Conservation (phyloP, 768 basidiomycete species). For the Cubamyces sp. region DNA sequence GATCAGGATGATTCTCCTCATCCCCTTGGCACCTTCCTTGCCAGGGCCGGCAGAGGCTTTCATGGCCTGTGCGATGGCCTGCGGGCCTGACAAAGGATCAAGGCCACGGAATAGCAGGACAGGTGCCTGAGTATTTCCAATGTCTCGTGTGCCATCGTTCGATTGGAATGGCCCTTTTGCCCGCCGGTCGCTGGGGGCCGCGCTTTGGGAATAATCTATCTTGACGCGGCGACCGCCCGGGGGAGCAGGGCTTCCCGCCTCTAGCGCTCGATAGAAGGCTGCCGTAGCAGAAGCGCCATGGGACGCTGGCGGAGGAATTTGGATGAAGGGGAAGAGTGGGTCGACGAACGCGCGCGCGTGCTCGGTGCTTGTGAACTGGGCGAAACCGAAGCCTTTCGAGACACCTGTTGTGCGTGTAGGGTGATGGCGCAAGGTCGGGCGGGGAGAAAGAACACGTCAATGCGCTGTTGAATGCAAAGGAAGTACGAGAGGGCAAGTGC, state of each 20-base stretch:
- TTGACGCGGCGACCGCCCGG: constrained; percentile 88
- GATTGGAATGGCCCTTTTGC: constrained; percentile 56
- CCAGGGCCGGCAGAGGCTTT: constrained; percentile 77
- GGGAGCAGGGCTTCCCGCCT: constrained; percentile 55
- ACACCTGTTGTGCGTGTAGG: constrained; percentile 58
- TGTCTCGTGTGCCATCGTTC: constrained; percentile 96
- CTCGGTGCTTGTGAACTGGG: constrained; percentile 84
- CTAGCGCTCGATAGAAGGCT: constrained; percentile 74
- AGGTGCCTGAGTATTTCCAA: constrained; percentile 81
- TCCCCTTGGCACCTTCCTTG: constrained; percentile 81
- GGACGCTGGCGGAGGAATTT: constrained; percentile 89
- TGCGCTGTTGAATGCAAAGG: constrained; percentile 57
- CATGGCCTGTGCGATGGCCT: constrained; percentile 86
- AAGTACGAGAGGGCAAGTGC: constrained; percentile 87
- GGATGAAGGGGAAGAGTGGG: constrained; percentile 87
- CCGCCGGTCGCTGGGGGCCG: constrained; percentile 69
- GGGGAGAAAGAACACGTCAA: constrained; percentile 67
- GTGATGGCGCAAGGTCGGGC: constrained; percentile 36
- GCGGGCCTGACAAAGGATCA: constrained; percentile 84
- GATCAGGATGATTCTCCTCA: constrained; percentile 86
- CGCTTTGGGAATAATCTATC: constrained; percentile 93
- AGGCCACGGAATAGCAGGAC: constrained; percentile 90
- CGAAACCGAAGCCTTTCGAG: constrained; percentile 97
- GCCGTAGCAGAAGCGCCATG: constrained; percentile 80
- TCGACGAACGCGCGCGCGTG: constrained; percentile 92